These are phyloP conservation scores for Salix caprea DNA, from an alignment of 345 rosid genomes.

Conservation along the genomic window DNA sequence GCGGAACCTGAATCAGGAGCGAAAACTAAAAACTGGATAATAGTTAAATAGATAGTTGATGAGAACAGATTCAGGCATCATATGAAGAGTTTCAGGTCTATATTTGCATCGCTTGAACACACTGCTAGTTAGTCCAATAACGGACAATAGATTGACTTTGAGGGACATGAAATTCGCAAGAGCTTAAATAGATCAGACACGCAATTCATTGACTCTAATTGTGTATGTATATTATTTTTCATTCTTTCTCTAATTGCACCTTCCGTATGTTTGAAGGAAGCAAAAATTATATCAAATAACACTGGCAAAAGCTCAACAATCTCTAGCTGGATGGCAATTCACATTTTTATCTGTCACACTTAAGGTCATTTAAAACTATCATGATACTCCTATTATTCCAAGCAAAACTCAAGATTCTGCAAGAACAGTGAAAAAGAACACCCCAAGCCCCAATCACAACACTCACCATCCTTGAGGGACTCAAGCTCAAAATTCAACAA, in stretches of 20 bases:
- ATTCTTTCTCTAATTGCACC: neutral
- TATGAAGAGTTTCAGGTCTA: neutral
- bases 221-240: neutral
- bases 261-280: neutral
- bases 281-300: too few relatives aligned
- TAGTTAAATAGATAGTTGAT: neutral
- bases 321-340: too few relatives aligned
- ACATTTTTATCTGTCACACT: too few relatives aligned
- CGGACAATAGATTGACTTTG: neutral
- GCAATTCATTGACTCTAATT: neutral
- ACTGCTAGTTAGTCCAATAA: neutral
- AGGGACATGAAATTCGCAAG: neutral
- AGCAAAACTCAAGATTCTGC: too few relatives aligned
- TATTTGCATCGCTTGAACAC: neutral
- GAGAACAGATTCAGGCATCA: neutral
- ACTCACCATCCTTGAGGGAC: neutral
- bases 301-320: too few relatives aligned
- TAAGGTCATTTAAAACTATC: too few relatives aligned
- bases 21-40: neutral
- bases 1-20: neutral
- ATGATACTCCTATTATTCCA: too few relatives aligned
- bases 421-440: too few relatives aligned
- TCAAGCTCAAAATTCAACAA: neutral
- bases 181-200: neutral
- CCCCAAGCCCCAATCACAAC: too few relatives aligned